Conservation (phyloP, 75 land plant species). For the Pinus albicaulis region DNA sequence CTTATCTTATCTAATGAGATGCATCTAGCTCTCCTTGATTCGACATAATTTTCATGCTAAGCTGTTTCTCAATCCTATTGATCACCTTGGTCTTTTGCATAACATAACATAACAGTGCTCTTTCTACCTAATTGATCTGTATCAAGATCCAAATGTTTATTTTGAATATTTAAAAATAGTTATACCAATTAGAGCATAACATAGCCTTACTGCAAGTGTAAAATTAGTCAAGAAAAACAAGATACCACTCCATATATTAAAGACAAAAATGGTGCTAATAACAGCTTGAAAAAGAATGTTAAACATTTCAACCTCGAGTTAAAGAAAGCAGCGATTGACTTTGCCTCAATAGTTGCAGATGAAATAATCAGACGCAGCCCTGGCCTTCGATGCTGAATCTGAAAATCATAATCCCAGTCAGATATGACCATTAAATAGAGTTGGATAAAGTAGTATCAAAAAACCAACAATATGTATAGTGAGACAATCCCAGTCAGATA, state of each 20-base stretch:
- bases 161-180: not conserved
- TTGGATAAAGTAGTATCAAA: not conserved
- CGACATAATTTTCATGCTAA: too few relatives aligned
- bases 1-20: too few relatives aligned
- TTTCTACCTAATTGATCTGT: not conserved
- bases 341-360: slow-evolving; percentile 96
- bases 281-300: not conserved
- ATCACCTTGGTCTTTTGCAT: not conserved
- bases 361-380: slow-evolving; percentile 82
- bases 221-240: not conserved
- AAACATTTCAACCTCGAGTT: slow-evolving; percentile 38
- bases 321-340: slow-evolving; percentile 72
- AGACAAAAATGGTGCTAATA: not conserved
- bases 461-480: not conserved
- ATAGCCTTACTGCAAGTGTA: not conserved
- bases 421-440: not conserved
- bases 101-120: not conserved
- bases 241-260: not conserved
- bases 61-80: not conserved
- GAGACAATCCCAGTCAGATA: slow-evolving; percentile 1
- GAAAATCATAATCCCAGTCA: slow-evolving; percentile 2
- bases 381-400: slow-evolving; percentile 83
- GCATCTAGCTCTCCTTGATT: too few relatives aligned
- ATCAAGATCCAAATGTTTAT: not conserved
- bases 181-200: not conserved